phyloP scores from a whole-genome alignment of 371 early-diverging fungal species.

The Smittium mucronatum region DNA sequence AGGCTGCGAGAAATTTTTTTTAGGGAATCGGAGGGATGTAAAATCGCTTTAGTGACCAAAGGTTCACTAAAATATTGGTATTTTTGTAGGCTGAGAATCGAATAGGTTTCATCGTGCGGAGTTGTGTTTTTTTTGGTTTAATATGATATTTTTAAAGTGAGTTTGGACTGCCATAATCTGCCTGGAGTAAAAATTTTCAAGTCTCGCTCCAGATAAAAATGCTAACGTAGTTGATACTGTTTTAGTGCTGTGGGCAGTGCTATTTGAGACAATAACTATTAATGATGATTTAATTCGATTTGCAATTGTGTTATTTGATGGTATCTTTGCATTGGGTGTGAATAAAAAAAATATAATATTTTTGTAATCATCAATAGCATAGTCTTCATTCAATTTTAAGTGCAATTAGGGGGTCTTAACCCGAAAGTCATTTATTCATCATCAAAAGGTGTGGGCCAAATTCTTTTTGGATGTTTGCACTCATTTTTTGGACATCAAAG shows the following conservation, averaged over 20 bases:
- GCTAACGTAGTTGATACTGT: neutral
- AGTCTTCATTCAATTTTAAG: neutral
- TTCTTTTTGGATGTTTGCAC: neutral
- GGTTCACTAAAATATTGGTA: neutral
- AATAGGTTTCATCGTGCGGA: neutral
- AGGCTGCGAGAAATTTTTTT: neutral
- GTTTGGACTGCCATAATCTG: neutral
- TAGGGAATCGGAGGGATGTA: neutral
- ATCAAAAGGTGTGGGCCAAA: neutral
- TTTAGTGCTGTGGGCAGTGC: conserved; percentile 1
- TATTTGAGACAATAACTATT: neutral
- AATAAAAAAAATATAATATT: neutral
- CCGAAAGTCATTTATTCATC: neutral
- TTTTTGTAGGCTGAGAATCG: neutral
- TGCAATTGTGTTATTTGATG: conserved; percentile 1
- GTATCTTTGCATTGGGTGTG: neutral
- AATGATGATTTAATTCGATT: conserved; percentile 2
- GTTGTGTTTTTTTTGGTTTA: neutral
- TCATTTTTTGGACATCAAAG: conserved; percentile 1
- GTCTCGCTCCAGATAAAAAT: neutral
- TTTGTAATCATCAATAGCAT: neutral
- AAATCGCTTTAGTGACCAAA: neutral
- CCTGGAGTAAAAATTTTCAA: neutral
- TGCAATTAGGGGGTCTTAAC: neutral
- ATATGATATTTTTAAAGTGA: conserved; percentile 7